Evolutionary conservation across 2,329 filamentous ascomycete species (phyloP), one percentile per base, ranked within the genome.

Genomic region (Spiromastix sp.): DNA sequence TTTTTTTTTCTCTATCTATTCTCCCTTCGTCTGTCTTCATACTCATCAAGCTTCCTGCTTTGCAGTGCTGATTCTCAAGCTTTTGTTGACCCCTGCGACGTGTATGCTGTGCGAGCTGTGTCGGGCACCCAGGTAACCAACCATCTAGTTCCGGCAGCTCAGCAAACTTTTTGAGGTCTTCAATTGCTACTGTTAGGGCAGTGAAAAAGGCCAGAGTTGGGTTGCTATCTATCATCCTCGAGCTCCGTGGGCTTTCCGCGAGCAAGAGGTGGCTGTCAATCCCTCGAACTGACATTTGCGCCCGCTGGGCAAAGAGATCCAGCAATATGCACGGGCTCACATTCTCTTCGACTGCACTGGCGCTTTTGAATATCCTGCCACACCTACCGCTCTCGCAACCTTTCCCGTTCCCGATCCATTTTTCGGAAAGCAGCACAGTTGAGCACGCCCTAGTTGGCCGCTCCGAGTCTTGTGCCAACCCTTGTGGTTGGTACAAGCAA

Each of bases 401-500:
- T 31, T 54, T 48, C 17, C 56, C 59, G 28, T 41, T 59, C 31
- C 47, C 49, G 3, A 25, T 48, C 8, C 45, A 50, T 27, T 29
- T 47, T 33, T n/a, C 34, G 34, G 18, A 25, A 46, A n/a, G n/a
- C n/a, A n/a, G n/a, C n/a, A n/a, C n/a, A n/a, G n/a, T n/a, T n/a
- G n/a, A n/a, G n/a, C 18, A 30, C 12, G 20, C 34, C 15, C 32
- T 54, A 8, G 44, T 52, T 15, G 50, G 56, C 30, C 50, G 52
- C 36, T n/a, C n/a, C n/a, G 54, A 59, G 31, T 37, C 25, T 39
- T 73, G 70, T 47, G 53, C 54, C 5, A 71, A 64, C 35, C 56
- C 61, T 6, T 75, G 71, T 44, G 71, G 71, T n/a, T 71, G 61
- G 46, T 61, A 63, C 38, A 52, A 54, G 31, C 65, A 69, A 48